These are phyloP conservation scores for Sporisorium scitamineum DNA, from an alignment of 1,284 basidiomycete species.

Conservation along the genomic window DNA sequence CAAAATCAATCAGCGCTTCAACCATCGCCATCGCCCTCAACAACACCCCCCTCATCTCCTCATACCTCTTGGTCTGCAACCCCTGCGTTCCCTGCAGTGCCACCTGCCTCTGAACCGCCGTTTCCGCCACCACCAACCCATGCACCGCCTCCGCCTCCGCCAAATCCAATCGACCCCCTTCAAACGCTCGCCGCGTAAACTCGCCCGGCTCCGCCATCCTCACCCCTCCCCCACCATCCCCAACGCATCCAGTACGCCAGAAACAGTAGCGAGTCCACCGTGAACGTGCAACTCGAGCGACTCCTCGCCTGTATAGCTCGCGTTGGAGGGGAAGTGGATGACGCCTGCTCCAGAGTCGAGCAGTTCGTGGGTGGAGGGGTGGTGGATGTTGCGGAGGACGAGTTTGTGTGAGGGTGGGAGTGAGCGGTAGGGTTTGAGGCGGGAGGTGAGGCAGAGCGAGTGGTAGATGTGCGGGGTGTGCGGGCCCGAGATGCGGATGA, in stretches of 20 bases:
- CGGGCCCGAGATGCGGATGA: conserved; percentile 84
- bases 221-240: conserved; percentile 57
- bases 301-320: conserved; percentile 83
- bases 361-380: conserved; percentile 75
- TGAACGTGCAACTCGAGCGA: conserved; percentile 88
- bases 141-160: conserved; percentile 86
- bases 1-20: conserved; percentile 90
- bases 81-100: conserved; percentile 78
- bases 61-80: conserved; percentile 72
- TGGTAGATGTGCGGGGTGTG: conserved; percentile 76
- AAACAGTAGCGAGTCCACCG: conserved; percentile 83
- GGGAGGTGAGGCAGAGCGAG: conserved; percentile 72
- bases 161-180: conserved; percentile 81
- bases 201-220: conserved; percentile 86
- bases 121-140: conserved; percentile 86
- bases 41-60: conserved; percentile 76
- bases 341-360: conserved; percentile 81
- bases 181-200: conserved; percentile 84
- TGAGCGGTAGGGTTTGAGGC: neutral
- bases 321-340: conserved; percentile 81
- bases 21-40: conserved; percentile 80
- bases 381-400: conserved; percentile 77
- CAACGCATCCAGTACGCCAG: conserved; percentile 77
- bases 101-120: conserved; percentile 80
- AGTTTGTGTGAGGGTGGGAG: conserved; percentile 76